Conservation (phyloP, 2,329 filamentous ascomycete genomes). For the Fusarium hainanense region DNA sequence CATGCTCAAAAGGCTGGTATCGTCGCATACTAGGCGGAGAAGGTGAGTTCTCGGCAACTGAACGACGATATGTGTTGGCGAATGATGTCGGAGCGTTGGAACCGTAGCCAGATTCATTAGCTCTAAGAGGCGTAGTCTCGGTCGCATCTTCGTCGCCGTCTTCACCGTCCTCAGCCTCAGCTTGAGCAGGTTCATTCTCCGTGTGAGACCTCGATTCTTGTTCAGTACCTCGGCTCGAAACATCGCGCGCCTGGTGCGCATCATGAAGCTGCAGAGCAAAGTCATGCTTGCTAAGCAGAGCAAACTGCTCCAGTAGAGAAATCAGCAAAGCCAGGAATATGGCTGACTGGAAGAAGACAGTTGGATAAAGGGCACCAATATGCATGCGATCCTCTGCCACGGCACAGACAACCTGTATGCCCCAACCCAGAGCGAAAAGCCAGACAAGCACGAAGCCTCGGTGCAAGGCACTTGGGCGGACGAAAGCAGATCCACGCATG, state of each 20-base stretch:
- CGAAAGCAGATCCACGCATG: conserved; percentile 79
- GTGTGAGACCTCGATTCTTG: conserved; percentile 19
- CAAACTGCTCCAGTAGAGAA: conserved; percentile 82
- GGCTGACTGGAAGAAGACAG: conserved; percentile 82
- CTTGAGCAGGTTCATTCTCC: conserved; percentile 40
- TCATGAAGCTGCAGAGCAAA: conserved; percentile 71
- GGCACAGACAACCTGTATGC: conserved; percentile 75
- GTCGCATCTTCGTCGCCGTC: conserved; percentile 53
- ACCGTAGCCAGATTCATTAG: conserved; percentile 50
- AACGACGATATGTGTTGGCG: conserved; percentile 65
- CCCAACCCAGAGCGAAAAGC: conserved; percentile 82
- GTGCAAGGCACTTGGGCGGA: conserved; percentile 87
- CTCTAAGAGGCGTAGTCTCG: conserved; percentile 66
- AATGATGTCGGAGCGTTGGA: conserved; percentile 61
- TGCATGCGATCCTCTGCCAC: conserved; percentile 80
- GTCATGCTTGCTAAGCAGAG: conserved; percentile 75
- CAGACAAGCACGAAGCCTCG: conserved; percentile 84
- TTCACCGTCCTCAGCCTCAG: conserved; percentile 22
- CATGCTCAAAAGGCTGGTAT: conserved; percentile 68
- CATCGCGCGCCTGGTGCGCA: conserved; percentile 58
- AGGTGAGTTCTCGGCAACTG: conserved; percentile 51
- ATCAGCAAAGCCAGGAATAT: conserved; percentile 80
- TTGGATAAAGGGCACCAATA: conserved; percentile 80
- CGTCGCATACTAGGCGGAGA: conserved; percentile 40
- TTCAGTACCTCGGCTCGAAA: conserved; percentile 45